Evolutionary conservation across 1,284 basidiomycete genomes (phyloP).

Genomic region (Ustilago sp.): DNA sequence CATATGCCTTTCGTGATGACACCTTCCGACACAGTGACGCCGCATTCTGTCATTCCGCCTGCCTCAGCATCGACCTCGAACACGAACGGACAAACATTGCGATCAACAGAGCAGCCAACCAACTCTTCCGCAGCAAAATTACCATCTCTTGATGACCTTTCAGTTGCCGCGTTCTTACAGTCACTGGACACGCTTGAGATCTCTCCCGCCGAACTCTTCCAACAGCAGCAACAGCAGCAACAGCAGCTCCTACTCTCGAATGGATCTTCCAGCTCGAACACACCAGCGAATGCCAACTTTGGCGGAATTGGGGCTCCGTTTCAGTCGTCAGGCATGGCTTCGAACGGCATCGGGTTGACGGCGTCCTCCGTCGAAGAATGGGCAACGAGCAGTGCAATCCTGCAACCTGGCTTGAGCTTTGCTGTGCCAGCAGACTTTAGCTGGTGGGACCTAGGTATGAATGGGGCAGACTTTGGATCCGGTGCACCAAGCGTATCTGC

Average conservation of each 20-base stretch:
- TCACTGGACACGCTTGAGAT: slow-evolving; percentile 68
- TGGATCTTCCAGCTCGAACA: slow-evolving; percentile 11
- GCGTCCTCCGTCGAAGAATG: slow-evolving; percentile 35
- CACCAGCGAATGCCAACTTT: not conserved
- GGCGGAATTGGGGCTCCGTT: slow-evolving; percentile 17
- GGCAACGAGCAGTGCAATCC: slow-evolving; percentile 51
- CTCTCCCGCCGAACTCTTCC: slow-evolving; percentile 54
- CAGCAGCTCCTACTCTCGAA: slow-evolving; percentile 35
- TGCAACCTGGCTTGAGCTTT: slow-evolving; percentile 60
- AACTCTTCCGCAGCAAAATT: slow-evolving; percentile 16
- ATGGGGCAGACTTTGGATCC: slow-evolving; percentile 22
- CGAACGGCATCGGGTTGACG: slow-evolving; percentile 3
- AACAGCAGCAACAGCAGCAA: slow-evolving; percentile 40
- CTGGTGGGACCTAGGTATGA: slow-evolving; percentile 65
- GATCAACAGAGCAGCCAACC: not conserved
- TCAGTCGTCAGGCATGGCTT: not conserved
- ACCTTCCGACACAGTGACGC: slow-evolving; percentile 28
- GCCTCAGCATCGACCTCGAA: not conserved
- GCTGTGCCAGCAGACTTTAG: slow-evolving; percentile 67
- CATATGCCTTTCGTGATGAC: slow-evolving; percentile 17
- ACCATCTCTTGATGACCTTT: slow-evolving; percentile 58
- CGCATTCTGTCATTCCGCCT: slow-evolving; percentile 17
- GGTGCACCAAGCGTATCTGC: slow-evolving; percentile 20
- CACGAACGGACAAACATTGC: not conserved
- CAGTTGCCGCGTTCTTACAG: slow-evolving; percentile 65